phyloP scores from a whole-genome alignment of 495 filamentous ascomycete species.

The Hypomontagnella submonticulosa region DNA sequence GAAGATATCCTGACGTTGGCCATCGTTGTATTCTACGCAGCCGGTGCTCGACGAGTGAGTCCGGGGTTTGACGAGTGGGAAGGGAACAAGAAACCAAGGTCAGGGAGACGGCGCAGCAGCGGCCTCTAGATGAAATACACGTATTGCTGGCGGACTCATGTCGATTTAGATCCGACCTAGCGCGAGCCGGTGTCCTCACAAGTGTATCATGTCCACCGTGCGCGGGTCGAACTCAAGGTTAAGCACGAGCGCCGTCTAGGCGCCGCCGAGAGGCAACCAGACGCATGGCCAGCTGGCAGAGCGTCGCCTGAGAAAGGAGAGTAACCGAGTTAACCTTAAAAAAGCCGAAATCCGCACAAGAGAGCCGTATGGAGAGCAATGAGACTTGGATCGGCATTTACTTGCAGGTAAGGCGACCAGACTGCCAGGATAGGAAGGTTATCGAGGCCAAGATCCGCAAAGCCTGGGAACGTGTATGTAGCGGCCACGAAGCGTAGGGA shows the following conservation, averaged over 20 bases:
- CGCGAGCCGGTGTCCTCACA: neutral
- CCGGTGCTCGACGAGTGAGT: neutral
- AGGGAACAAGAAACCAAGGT: neutral
- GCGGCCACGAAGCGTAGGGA: neutral
- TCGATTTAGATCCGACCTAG: neutral
- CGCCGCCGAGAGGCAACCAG: neutral
- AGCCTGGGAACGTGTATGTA: neutral
- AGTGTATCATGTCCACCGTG: slow-evolving; percentile 1
- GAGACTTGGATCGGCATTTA: neutral
- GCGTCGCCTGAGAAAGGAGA: neutral
- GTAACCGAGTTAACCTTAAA: neutral
- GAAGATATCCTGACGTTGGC: slow-evolving; percentile 8
- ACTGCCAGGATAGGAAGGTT: slow-evolving; percentile 36
- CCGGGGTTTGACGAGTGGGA: neutral
- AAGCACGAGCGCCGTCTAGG: slow-evolving; percentile 1
- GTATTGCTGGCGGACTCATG: neutral
- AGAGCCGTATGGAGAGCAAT: too few species aligned
- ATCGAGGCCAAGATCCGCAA: slow-evolving; percentile 14
- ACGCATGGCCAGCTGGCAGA: neutral
- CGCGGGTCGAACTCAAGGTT: slow-evolving; percentile 2
- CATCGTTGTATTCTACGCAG: neutral
- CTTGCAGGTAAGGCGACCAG: slow-evolving; percentile 5
- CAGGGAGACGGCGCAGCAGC: slow-evolving; percentile 2
- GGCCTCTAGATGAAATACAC: slow-evolving; percentile 3
- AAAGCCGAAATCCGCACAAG: neutral